Evolutionary conservation across 352 stramenopile species (phyloP).

Genomic region (Phytophthora melonis): DNA sequence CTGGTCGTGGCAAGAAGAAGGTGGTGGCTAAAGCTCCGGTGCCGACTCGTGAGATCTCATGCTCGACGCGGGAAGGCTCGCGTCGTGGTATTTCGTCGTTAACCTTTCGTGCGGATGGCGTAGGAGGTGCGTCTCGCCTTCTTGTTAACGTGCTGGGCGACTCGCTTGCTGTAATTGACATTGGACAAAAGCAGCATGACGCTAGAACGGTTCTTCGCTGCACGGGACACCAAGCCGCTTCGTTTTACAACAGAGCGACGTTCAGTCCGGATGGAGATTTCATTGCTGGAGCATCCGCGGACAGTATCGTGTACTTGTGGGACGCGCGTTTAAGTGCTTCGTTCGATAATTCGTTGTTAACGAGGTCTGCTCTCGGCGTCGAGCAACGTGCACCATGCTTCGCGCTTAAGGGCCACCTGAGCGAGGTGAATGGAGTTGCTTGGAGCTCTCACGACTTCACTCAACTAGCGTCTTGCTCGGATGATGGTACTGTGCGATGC

Average conservation of each 20-base stretch:
- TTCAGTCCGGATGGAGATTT: constrained; percentile 76
- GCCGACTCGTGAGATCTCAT: constrained; percentile 53
- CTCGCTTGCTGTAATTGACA: constrained; percentile 65
- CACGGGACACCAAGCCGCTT: constrained; percentile 59
- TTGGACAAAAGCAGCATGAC: constrained; percentile 28
- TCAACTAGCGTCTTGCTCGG: constrained; percentile 63
- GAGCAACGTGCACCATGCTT: constrained; percentile 37
- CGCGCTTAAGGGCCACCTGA: constrained; percentile 67
- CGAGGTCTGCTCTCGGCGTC: constrained; percentile 5
- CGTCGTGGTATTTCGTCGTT: constrained; percentile 72
- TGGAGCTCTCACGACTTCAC: constrained; percentile 64
- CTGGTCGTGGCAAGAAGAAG: constrained; percentile 28
- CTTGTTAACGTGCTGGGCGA: constrained; percentile 76
- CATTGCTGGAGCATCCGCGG: constrained; percentile 59
- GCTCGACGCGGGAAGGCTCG: constrained; percentile 39
- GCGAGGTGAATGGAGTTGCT: constrained; percentile 75
- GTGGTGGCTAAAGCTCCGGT: constrained; percentile 10
- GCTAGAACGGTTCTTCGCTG: constrained; percentile 45
- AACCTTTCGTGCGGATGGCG: constrained; percentile 39
- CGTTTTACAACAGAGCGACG: constrained; percentile 71
- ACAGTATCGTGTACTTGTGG: constrained; percentile 72
- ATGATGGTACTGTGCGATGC: constrained; percentile 69
- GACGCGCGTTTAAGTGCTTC: constrained; percentile 37
- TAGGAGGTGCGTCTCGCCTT: constrained; percentile 41
- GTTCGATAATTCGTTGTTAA: constrained; percentile 4